Evolutionary conservation across 495 filamentous ascomycete genomes (phyloP).

Genomic region (Umbilicaria muhlenbergii): DNA sequence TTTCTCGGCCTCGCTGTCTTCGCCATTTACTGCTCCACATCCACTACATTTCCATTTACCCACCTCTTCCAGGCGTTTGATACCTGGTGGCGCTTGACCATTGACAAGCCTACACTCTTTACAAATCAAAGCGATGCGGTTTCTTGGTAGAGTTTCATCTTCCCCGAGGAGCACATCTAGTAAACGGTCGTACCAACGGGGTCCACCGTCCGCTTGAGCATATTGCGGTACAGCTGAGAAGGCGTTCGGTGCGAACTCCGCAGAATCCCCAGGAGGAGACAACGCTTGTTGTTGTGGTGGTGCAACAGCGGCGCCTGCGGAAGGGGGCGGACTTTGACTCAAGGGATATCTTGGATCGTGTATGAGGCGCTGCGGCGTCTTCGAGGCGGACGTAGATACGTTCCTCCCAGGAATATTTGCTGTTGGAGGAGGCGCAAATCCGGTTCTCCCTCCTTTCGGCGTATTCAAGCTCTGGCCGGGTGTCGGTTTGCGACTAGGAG

Average conservation of each 20-base stretch:
- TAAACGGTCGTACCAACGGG: slow-evolving; percentile 87
- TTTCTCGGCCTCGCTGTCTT: slow-evolving; percentile 55
- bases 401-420: slow-evolving; percentile 53
- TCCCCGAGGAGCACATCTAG: slow-evolving; percentile 86
- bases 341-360: slow-evolving; percentile 1
- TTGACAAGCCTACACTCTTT: slow-evolving; percentile 74
- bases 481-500: slow-evolving; percentile 13
- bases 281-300: slow-evolving; percentile 4
- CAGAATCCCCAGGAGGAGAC: slow-evolving; percentile 5
- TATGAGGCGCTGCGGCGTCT: slow-evolving; percentile 11
- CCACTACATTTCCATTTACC: slow-evolving; percentile 80
- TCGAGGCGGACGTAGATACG: background rate
- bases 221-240: slow-evolving; percentile 31
- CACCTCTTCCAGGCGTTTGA: slow-evolving; percentile 59
- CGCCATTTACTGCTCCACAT: slow-evolving; percentile 74
- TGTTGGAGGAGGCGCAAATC: slow-evolving; percentile 61
- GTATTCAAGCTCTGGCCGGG: slow-evolving; percentile 6
- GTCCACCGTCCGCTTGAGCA: slow-evolving; percentile 28
- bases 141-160: slow-evolving; percentile 84
- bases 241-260: slow-evolving; percentile 43
- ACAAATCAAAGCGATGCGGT: slow-evolving; percentile 83
- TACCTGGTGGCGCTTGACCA: slow-evolving; percentile 85
- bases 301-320: slow-evolving; percentile 8
- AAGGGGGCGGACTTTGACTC: slow-evolving; percentile 2
- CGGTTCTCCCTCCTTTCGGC: slow-evolving; percentile 29